Evolutionary conservation across 2,329 filamentous ascomycete genomes (phyloP).

Genomic region (Aspergillus aculeatus): DNA sequence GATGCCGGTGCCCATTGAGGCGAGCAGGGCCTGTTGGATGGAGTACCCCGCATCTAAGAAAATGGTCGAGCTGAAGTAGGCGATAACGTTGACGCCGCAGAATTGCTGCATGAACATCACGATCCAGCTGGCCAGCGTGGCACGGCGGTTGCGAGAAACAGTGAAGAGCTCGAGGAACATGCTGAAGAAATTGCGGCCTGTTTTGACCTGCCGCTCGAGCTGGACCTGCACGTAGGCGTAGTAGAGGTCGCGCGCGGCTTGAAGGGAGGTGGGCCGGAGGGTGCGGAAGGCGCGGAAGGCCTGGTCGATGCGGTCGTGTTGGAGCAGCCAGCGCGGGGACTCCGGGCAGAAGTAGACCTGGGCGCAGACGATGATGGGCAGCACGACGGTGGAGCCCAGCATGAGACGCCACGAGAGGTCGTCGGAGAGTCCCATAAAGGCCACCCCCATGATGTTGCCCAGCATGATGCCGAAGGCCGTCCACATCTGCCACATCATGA

Average conservation of each 20-base stretch:
- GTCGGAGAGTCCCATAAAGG: slow-evolving; percentile 40
- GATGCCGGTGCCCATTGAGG: slow-evolving; percentile 64
- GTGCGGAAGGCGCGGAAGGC: slow-evolving; percentile 51
- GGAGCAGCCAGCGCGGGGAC: slow-evolving; percentile 52
- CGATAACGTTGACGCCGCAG: slow-evolving; percentile 57
- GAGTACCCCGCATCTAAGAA: slow-evolving; percentile 57
- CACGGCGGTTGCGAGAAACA: slow-evolving; percentile 62
- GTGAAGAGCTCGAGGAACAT: slow-evolving; percentile 60
- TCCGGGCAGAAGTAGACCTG: slow-evolving; percentile 67
- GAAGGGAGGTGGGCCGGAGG: slow-evolving; percentile 52
- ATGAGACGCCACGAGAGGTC: slow-evolving; percentile 67
- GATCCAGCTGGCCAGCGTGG: slow-evolving; percentile 56
- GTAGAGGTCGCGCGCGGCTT: slow-evolving; percentile 58
- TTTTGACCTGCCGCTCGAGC: slow-evolving; percentile 56
- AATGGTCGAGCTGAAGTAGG: slow-evolving; percentile 63
- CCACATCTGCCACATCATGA: slow-evolving; percentile 56
- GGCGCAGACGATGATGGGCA: slow-evolving; percentile 53
- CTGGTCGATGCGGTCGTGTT: slow-evolving; percentile 45
- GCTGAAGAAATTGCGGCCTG: slow-evolving; percentile 52
- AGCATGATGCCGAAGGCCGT: slow-evolving; percentile 49
- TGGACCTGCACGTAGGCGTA: slow-evolving; percentile 60
- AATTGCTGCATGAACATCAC: slow-evolving; percentile 68
- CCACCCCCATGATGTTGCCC: slow-evolving; percentile 51
- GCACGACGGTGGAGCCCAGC: slow-evolving; percentile 65
- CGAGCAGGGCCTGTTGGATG: slow-evolving; percentile 54